phyloP scores from a whole-genome alignment of 495 filamentous ascomycete species.

The Lasiosphaeriaceae sp. region DNA sequence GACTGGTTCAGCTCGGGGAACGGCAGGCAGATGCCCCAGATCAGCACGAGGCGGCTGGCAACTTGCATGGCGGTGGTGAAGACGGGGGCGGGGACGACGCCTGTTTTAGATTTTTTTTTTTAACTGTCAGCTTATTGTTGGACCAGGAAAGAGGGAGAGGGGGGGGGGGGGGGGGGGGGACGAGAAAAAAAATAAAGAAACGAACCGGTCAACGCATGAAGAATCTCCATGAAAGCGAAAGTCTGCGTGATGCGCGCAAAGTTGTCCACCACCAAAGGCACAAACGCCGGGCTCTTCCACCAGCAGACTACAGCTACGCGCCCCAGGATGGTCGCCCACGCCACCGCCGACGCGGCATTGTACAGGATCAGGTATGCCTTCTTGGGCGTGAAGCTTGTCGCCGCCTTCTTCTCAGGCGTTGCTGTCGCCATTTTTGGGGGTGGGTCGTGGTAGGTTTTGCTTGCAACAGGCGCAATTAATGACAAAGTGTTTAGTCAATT shows the following conservation, averaged over 20 bases:
- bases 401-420: neutral
- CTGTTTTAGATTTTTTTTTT: conserved; percentile 29
- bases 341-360: conserved; percentile 68
- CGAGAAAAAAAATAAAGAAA: neutral
- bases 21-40: conserved; percentile 70
- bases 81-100: conserved; percentile 80
- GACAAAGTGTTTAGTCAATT: no score
- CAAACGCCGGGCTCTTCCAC: conserved; percentile 20
- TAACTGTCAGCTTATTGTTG: neutral
- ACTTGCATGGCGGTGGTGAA: conserved; percentile 89
- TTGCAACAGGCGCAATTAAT: no score
- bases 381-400: conserved; percentile 20
- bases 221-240: conserved; percentile 72
- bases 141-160: neutral
- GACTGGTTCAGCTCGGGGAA: conserved; percentile 56
- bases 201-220: conserved; percentile 70
- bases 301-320: conserved; percentile 41
- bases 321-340: conserved; percentile 71
- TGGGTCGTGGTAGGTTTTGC: no score
- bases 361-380: conserved; percentile 74
- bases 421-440: neutral
- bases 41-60: conserved; percentile 71
- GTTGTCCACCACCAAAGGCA: conserved; percentile 52
- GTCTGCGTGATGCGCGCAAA: conserved; percentile 80
- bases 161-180: neutral